Conservation (phyloP, 2,329 filamentous ascomycete genomes). For the Diaporthe helianthi region DNA sequence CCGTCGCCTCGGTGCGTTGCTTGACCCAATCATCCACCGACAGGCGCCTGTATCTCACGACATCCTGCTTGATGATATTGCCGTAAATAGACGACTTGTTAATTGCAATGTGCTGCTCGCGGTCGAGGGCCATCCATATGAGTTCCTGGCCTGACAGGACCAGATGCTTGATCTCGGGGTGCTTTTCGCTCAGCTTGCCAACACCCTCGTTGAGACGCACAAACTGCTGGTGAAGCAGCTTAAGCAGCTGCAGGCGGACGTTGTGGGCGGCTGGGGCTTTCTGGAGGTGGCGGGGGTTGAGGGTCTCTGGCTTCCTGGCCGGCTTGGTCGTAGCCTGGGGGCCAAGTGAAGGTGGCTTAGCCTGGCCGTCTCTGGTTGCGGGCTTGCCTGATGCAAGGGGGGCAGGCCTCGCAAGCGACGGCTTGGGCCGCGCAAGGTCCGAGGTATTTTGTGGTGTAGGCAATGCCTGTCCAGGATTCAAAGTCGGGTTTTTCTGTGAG, state of each 20-base stretch:
- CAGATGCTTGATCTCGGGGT: conserved; percentile 56
- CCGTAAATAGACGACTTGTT: conserved; percentile 76
- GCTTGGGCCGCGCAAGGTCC: background rate
- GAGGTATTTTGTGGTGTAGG: background rate
- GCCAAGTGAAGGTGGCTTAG: background rate
- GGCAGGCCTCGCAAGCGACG: conserved; percentile 4
- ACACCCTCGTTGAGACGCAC: conserved; percentile 71
- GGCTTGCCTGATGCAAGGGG: conserved; percentile 17
- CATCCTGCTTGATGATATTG: conserved; percentile 83
- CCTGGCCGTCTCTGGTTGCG: conserved; percentile 21
- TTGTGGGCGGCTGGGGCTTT: conserved; percentile 63
- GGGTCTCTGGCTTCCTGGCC: conserved; percentile 54
- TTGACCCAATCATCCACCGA: conserved; percentile 73
- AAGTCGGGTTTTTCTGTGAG: background rate
- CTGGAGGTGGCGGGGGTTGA: conserved; percentile 73
- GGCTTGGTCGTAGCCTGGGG: conserved; percentile 29
- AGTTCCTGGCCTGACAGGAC: conserved; percentile 70
- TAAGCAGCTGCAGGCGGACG: conserved; percentile 63
- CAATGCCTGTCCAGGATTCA: background rate
- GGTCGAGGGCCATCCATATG: conserved; percentile 73
- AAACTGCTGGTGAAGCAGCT: conserved; percentile 70
- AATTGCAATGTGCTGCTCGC: conserved; percentile 78
- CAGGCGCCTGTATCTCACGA: conserved; percentile 81
- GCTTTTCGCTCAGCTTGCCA: conserved; percentile 56
- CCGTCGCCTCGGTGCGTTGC: conserved; percentile 54